Base-by-base conservation (phyloP, 306 rosid species). In the Myrica gale region DNA sequence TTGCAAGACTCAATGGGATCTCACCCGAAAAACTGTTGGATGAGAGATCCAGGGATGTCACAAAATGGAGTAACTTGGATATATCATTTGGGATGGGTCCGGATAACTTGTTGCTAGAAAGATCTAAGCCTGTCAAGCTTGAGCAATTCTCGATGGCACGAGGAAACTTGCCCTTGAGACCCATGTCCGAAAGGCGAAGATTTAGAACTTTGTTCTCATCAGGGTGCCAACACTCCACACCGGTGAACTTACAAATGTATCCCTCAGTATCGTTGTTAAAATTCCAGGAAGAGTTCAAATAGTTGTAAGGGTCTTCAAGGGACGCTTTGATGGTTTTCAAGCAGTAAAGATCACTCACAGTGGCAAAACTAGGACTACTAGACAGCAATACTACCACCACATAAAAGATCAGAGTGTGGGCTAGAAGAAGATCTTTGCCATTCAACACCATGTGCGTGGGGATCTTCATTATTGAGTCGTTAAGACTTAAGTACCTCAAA, bases 171-270 rank as follows among this genome's bases (percentile, higher is more conserved):
- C 97, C 98, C 80, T 81, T 86, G 67, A 93, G 98, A 61, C 96
- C 97, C 90, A 86, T 83, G 70, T 83, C 88, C 0, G 90, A 80
- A 63, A 93, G 83, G 61, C 55, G 79, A 54, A 93, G 84, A 51
- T 89, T 93, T 48, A 91, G 67, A 51, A 93, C 96, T 76, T 39
- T 87, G 75, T 86, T 88, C 84, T 93, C 98, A 69, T 87, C 90
- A 70, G 94, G 92, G 83, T 93, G 96, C 98, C 98, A 93, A 83
- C 98, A 93, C 43, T 91, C 88, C 7, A 93, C 79, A 48, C 98
- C 98, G 52, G 42, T 71, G 75, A 93, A 93, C 74, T 56, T 86
- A 75, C 98, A 90, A 41, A 89, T 89, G 72, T 42, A 84, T 16
- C 98, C 98, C 81, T 90, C 95, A 1, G 96, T 81, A 0, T 2